Evolutionary conservation across 2,329 filamentous ascomycete species (phyloP), one percentile per base, ranked within the genome.

Genomic region (Dendryphion nanum): DNA sequence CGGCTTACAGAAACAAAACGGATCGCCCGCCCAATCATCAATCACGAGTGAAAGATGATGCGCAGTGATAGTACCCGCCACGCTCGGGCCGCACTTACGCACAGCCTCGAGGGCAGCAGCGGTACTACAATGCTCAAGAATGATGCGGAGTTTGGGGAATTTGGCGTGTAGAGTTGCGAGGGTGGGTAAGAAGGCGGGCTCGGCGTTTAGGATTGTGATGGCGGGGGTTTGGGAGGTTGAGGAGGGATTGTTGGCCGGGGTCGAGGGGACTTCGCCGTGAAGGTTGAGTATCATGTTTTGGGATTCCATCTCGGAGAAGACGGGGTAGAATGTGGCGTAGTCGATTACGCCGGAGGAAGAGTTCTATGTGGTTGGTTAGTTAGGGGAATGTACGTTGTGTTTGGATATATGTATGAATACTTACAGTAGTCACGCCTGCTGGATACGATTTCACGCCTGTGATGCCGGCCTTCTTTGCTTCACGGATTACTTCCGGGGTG

Each of bases 261-360:
- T 72, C 2, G 75, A 75, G 0, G 82, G 83, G n/a, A 84, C 80
- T 68, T 96, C 91, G 49, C 90, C 91, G 63, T 97, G 90, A n/a
- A 97, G 73, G 69, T 96, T 96, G 29, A 94, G 76, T n/a, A 94
- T 78, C 61, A 95, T 74, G 50, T 83, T 82, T 50, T 89, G 80
- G 42, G 82, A 71, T 61, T 95, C 85, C 90, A 97, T 96, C 48
- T 87, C 86, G n/a, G 76, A 78, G 59, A 97, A 95, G 12, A 91
- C 86, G 5, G 81, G 79, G 59, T 86, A 85, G 68, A 88, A 91
- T 20, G 75, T 69, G 43, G 82, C 79, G 55, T 87, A 80, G 40
- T 81, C 78, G 13, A 85, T 71, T 17, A 90, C 85, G 10, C 86
- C 87, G 18, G 78, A 79, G 23, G 73, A 72, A 4, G 77, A 81